Conservation (phyloP, 192 early-diverging fungal species). For the Podila horticola region DNA sequence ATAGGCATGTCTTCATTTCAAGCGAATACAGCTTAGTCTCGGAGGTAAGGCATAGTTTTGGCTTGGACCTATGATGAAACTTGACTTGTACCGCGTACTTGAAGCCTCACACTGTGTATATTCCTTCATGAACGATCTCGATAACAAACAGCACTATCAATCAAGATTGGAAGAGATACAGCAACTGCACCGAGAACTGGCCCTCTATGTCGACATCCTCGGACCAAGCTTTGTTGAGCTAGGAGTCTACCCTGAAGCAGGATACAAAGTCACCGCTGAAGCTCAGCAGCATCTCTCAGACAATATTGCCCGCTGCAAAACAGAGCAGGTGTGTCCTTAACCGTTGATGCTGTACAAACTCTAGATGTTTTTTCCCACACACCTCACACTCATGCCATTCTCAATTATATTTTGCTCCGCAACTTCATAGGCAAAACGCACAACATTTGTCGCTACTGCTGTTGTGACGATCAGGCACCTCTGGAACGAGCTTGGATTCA, state of each 20-base stretch:
- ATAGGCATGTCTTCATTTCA: too few relatives aligned
- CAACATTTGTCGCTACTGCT: constrained; percentile 11
- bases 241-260: constrained; percentile 35
- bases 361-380: neutral
- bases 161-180: constrained; percentile 29
- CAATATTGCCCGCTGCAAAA: constrained; percentile 32
- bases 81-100: neutral
- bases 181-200: constrained; percentile 12
- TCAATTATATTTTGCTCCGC: neutral
- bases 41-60: too few relatives aligned
- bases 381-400: neutral
- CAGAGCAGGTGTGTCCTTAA: constrained; percentile 19
- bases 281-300: constrained; percentile 31
- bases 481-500: constrained; percentile 37
- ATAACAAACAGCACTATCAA: constrained; percentile 45
- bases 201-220: constrained; percentile 15
- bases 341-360: too few relatives aligned
- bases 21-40: too few relatives aligned
- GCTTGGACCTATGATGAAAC: too few relatives aligned
- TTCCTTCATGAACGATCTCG: neutral
- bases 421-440: constrained; percentile 18
- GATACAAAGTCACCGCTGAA: constrained; percentile 25
- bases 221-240: constrained; percentile 36
- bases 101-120: neutral
- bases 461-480: constrained; percentile 24